phyloP scores from a whole-genome alignment of 208 protist genomes.

The Naegleria gruberi region DNA sequence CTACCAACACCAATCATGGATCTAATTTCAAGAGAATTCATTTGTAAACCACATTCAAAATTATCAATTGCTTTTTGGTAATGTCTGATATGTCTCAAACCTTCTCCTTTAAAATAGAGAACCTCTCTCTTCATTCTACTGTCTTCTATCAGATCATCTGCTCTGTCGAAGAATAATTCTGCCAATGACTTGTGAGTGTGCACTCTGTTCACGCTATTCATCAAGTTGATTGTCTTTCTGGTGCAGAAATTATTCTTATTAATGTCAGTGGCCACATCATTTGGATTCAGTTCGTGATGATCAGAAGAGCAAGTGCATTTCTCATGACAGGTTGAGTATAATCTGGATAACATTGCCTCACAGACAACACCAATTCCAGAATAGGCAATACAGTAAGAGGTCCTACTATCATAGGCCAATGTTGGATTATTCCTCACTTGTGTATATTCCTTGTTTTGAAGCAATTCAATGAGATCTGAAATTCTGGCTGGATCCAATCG shows the following conservation, averaged over 20 bases:
- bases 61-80: neutral
- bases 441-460: neutral
- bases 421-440: neutral
- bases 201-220: neutral
- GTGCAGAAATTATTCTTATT: neutral
- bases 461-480: neutral
- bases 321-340: neutral
- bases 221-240: neutral
- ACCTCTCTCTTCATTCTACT: neutral
- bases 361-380: neutral
- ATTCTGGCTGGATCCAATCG: neutral
- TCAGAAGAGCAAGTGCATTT: neutral
- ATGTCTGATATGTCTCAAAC: neutral
- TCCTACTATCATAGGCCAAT: neutral
- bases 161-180: neutral
- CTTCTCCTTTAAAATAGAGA: neutral
- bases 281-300: too few relatives aligned
- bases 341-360: neutral
- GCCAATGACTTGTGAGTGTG: neutral
- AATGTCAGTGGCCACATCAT: neutral
- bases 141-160: neutral
- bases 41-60: neutral
- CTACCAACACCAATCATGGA: neutral
- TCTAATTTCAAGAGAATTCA: neutral
- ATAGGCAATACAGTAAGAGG: neutral